These are phyloP conservation scores for Cyclostephanos tholiformis DNA, from an alignment of 108 stramenopile species.

Conservation along the genomic window DNA sequence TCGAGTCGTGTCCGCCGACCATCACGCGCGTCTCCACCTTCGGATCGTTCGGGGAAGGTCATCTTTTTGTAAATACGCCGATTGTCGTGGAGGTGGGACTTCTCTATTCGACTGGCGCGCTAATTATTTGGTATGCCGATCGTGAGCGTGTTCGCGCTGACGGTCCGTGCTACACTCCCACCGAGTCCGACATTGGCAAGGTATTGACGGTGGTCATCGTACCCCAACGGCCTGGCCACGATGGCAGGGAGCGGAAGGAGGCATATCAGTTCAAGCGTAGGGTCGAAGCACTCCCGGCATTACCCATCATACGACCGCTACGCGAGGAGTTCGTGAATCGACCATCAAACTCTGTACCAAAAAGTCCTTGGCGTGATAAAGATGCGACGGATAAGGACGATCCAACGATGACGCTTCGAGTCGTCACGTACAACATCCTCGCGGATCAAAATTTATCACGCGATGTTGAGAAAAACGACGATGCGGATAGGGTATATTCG, in stretches of 20 bases:
- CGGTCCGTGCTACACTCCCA: slow-evolving; percentile 30
- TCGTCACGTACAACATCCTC: slow-evolving; percentile 78
- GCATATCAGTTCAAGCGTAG: slow-evolving; percentile 36
- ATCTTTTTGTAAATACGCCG: slow-evolving; percentile 60
- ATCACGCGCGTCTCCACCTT: slow-evolving; percentile 60
- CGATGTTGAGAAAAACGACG: slow-evolving; percentile 23
- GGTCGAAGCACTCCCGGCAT: slow-evolving; percentile 33
- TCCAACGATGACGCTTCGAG: slow-evolving; percentile 33
- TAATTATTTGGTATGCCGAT: slow-evolving; percentile 70
- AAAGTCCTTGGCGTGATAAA: neutral
- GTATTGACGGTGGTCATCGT: slow-evolving; percentile 28
- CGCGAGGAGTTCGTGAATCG: slow-evolving; percentile 30
- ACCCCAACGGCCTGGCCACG: slow-evolving; percentile 40
- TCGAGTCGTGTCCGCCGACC: slow-evolving; percentile 62
- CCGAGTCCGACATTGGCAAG: slow-evolving; percentile 39
- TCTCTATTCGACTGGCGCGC: slow-evolving; percentile 49
- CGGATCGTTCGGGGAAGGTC: slow-evolving; percentile 53
- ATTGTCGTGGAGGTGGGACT: slow-evolving; percentile 48
- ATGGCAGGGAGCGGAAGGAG: slow-evolving; percentile 39
- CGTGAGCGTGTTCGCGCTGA: slow-evolving; percentile 28
- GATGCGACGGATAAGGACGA: slow-evolving; percentile 10
- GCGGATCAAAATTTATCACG: slow-evolving; percentile 71
- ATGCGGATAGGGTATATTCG: slow-evolving; percentile 44
- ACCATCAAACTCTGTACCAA: neutral
- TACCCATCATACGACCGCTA: slow-evolving; percentile 43